Base-by-base conservation (phyloP, 176 grass and related monocot species). In the Carex kokanica region DNA sequence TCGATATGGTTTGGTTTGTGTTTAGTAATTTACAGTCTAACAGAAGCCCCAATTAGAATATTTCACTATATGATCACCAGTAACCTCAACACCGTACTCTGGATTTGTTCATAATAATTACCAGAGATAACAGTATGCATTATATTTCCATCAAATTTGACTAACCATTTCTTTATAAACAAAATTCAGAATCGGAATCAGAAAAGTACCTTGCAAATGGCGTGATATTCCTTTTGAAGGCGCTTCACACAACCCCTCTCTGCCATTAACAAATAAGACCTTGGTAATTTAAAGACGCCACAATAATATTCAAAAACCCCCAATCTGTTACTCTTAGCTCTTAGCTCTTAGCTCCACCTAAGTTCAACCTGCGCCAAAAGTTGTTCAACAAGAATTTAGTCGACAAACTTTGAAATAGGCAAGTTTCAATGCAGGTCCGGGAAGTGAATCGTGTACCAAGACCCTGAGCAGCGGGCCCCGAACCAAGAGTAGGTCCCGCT, bases 211-310 rank as follows among this genome's bases (percentile, higher is more conserved):
- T 96, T 96, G 80, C 97, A 99, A 58, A 99, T 90, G 82, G 93
- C 88, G 86, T 91, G 97, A 88, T 91, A 99, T 87, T 99, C 97
- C 91, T 93, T 99, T 81, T 93, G 97, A 71, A 99, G 97, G 64
- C 97, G 97, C 83, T 96, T 99, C 14, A 99, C 85, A 86, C 97
- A 99, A 41, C 68, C 91, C 86, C 84, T 99, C 63, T 95, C 97
- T 52, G 97, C 91, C 97, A 99, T 99, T 69, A 60, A 13, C 13
- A 60, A 56, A 56, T 3, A 36, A 51, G 29, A 49, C 56, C 36
- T 60, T 70, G 31, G 2, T 10, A 61, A 78, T 58, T 45, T 52
- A 83, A 70, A 63, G 52, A 56, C 73, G 68, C 60, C 6, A 52
- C 55, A 60, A 4, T 67, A 82, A 67, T 66, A 45, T 25, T 71